Conservation (phyloP, 306 rosid species). For the Argentina anserina region DNA sequence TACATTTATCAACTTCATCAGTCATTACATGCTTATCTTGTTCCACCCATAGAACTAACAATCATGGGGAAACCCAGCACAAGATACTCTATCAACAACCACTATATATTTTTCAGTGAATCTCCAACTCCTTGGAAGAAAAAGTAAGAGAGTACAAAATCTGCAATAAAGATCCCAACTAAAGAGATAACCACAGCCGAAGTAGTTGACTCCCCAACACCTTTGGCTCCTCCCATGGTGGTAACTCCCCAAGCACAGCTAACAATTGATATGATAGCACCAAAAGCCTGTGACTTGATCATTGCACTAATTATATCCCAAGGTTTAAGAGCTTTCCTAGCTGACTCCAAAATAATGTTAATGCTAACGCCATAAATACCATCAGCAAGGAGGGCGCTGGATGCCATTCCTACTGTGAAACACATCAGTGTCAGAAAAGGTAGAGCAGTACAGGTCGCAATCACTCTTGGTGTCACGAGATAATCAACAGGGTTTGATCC, state of each 20-base stretch:
- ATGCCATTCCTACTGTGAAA: conserved; percentile 83
- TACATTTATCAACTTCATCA: background rate
- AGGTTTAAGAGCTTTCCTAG: conserved; percentile 65
- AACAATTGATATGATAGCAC: conserved; percentile 80
- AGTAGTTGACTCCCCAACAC: conserved; percentile 93
- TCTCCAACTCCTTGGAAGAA: conserved; percentile 97
- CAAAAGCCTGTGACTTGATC: conserved; percentile 92
- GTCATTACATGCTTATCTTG: conserved; percentile 3
- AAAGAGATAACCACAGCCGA: conserved; percentile 95
- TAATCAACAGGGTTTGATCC: conserved; percentile 90
- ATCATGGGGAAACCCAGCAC: conserved; percentile 8
- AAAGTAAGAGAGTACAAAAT: conserved; percentile 72
- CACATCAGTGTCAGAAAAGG: conserved; percentile 86
- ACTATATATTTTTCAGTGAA: conserved; percentile 65
- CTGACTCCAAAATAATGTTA: conserved; percentile 89
- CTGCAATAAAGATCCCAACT: conserved; percentile 89
- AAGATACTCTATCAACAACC: conserved; percentile 16
- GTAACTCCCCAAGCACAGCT: conserved; percentile 98
- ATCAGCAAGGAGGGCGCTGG: conserved; percentile 86
- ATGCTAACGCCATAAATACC: conserved; percentile 81
- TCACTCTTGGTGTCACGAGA: conserved; percentile 88
- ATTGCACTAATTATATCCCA: conserved; percentile 93
- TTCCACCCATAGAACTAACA: conserved; percentile 8
- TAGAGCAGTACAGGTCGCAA: conserved; percentile 71
- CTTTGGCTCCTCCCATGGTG: conserved; percentile 92